These are phyloP conservation scores for Drechslera avenae DNA, from an alignment of 2,329 filamentous ascomycete species.

Conservation along the genomic window DNA sequence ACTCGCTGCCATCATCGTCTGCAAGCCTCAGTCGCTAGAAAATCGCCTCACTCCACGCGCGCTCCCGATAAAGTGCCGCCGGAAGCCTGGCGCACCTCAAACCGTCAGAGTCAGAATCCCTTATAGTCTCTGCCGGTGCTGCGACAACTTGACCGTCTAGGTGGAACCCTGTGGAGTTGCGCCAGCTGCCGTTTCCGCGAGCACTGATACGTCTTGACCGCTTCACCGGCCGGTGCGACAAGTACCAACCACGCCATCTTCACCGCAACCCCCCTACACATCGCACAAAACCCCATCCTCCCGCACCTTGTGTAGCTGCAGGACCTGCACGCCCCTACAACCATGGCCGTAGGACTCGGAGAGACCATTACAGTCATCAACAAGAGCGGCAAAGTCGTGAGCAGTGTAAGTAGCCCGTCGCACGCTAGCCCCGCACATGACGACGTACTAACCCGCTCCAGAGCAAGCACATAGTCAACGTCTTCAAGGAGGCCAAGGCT, in stretches of 20 bases:
- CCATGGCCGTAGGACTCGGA: constrained; percentile 56
- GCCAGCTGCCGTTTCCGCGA: constrained; percentile 29
- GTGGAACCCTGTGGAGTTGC: constrained; percentile 33
- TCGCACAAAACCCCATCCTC: constrained; percentile 28
- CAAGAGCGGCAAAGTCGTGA: constrained; percentile 88
- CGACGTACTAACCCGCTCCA: constrained; percentile 48
- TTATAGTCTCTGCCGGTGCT: constrained; percentile 13
- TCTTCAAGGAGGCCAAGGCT: constrained; percentile 90
- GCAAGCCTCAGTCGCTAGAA: constrained; percentile 14
- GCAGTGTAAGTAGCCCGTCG: constrained; percentile 66
- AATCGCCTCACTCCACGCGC: constrained; percentile 36
- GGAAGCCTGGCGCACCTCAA: constrained; percentile 2
- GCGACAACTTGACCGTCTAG: constrained; percentile 17
- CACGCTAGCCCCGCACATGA: constrained; percentile 1
- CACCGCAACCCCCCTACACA: constrained; percentile 17
- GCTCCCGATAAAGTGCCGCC: constrained; percentile 7
- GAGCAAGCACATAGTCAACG: constrained; percentile 87
- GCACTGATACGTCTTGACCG: constrained; percentile 40
- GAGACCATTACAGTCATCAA: constrained; percentile 91
- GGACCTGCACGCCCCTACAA: constrained; percentile 15
- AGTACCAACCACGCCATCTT: constrained; percentile 23
- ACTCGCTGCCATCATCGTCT: constrained; percentile 25
- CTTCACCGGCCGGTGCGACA: constrained; percentile 26
- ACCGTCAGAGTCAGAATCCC: constrained; percentile 2
- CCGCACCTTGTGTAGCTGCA: constrained; percentile 31